A percentile compares a stretch with the other conserved stretches of the same genome.
phyloP scores from a whole-genome alignment of 225 moss, liverwort and hornwort species.

The Thuidium tamariscinum region DNA sequence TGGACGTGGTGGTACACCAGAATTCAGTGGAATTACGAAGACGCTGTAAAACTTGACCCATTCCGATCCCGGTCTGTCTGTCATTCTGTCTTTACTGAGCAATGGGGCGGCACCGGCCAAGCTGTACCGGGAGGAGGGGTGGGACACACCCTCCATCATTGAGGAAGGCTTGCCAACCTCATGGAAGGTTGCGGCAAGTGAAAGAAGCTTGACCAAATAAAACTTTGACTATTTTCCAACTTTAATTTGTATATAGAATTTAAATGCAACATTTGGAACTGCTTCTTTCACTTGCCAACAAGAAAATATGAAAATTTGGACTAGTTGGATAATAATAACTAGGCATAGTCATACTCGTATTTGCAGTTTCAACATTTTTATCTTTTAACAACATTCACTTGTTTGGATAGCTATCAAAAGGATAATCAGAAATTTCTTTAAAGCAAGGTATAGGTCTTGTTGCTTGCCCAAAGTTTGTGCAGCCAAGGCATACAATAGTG shows the following conservation, averaged over 20 bases:
- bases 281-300: not conserved
- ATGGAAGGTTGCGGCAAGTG: not conserved
- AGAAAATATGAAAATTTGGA: not conserved
- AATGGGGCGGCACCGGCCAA: not conserved
- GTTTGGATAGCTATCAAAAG: rapidly evolving
- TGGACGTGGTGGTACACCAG: not conserved
- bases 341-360: not conserved
- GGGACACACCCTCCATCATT: not conserved
- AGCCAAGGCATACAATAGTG: rapidly evolving
- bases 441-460: not conserved
- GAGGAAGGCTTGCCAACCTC: not conserved
- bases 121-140: not conserved
- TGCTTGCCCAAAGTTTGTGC: not conserved
- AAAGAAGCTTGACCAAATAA: rapidly evolving
- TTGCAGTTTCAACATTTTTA: rapidly evolving
- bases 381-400: not conserved
- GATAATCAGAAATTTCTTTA: rapidly evolving
- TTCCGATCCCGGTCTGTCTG: not conserved
- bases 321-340: not conserved
- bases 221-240: rapidly evolving
- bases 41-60: not conserved
- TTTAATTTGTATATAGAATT: rapidly evolving
- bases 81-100: not conserved
- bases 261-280: not conserved
- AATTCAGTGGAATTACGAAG: not conserved